These are phyloP conservation scores for Flaveria bidentis DNA, from an alignment of 129 eudicot genomes.

Conservation along the genomic window DNA sequence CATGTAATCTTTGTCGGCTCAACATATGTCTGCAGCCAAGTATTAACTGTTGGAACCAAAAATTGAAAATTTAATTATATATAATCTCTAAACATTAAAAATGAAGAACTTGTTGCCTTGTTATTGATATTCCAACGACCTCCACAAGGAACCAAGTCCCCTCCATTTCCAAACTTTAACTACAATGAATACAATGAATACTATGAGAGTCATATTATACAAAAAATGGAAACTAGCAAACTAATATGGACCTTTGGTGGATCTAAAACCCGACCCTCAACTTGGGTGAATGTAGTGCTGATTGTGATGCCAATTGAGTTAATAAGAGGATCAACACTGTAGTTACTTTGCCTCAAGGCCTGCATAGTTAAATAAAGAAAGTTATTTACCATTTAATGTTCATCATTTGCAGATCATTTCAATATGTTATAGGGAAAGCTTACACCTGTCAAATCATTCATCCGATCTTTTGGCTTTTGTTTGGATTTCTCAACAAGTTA, in stretches of 20 bases:
- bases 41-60: neutral
- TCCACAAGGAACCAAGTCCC: conserved; percentile 55
- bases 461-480: conserved; percentile 84
- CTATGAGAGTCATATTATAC: conserved; percentile 4
- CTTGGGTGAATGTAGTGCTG: conserved; percentile 50
- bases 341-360: conserved; percentile 39
- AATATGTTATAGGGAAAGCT: too few species aligned
- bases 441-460: conserved; percentile 51
- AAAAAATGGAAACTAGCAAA: neutral
- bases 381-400: too few species aligned
- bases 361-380: too few species aligned
- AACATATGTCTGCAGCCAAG: conserved; percentile 46
- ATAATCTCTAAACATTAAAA: neutral
- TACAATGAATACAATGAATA: conserved; percentile 37
- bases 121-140: conserved; percentile 80
- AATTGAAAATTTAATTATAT: neutral
- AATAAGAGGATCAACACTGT: conserved; percentile 64
- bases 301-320: conserved; percentile 70
- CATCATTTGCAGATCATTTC: too few species aligned
- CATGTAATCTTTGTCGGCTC: conserved; percentile 47
- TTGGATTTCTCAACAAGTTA: conserved; percentile 83
- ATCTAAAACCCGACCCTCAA: conserved; percentile 70
- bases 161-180: conserved; percentile 71
- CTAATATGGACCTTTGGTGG: conserved; percentile 66
- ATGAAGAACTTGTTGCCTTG: conserved; percentile 42